A percentile compares a stretch with the other conserved stretches of the same genome.
Conservation (phyloP, 169 alveolate genomes). For the Babesia gibsoni region DNA sequence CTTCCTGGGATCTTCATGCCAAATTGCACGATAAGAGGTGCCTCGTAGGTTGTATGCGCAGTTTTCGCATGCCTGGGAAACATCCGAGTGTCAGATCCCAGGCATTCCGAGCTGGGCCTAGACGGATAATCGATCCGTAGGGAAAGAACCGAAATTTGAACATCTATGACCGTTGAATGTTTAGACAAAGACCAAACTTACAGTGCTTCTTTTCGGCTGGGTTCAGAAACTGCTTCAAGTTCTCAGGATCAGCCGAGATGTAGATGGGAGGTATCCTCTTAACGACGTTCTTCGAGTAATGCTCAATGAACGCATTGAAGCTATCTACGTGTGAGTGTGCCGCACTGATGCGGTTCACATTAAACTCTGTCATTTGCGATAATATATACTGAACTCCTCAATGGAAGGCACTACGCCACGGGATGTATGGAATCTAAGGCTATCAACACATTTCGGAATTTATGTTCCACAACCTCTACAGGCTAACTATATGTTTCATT, state of each 20-base stretch:
- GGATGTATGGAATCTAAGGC: no score
- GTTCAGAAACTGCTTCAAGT: constrained; percentile 43
- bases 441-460: no score
- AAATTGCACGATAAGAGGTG: constrained; percentile 88
- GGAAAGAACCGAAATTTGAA: constrained; percentile 46
- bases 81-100: constrained; percentile 70
- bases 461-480: no score
- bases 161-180: constrained; percentile 8
- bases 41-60: constrained; percentile 87
- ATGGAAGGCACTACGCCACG: not conserved
- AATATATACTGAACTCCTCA: not conserved
- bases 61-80: constrained; percentile 89
- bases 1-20: constrained; percentile 72
- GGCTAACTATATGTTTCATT: no score
- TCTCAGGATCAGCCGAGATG: constrained; percentile 45
- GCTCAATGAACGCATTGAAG: constrained; percentile 64
- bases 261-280: constrained; percentile 67
- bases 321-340: constrained; percentile 63
- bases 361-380: constrained; percentile 40
- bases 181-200: not conserved
- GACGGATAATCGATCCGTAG: constrained; percentile 62
- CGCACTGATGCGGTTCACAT: constrained; percentile 36
- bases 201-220: constrained; percentile 50
- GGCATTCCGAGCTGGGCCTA: constrained; percentile 66
- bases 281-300: constrained; percentile 54